Base-by-base conservation (phyloP, 495 filamentous ascomycete species). In the Cairneyella variabilis region DNA sequence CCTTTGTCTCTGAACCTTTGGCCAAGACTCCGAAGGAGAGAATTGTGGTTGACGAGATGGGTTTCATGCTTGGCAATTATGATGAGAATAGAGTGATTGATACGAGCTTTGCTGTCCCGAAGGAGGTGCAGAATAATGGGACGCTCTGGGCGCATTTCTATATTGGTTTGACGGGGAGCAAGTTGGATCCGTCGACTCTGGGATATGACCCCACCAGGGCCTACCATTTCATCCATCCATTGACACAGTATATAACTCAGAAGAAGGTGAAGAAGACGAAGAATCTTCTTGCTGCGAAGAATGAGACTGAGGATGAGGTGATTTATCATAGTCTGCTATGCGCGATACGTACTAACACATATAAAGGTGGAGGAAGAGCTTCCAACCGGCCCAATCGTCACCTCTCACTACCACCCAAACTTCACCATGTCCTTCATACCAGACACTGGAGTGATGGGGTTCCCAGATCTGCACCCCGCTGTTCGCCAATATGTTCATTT, bases 141-240 rank as follows among this genome's bases (percentile, higher is more conserved):
- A 96, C 93, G 1, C 75, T 97, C 11, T 98, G 88, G 82, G 91
- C 86, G 6, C 93, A 98, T 67, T 92, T 96, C 62, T 96, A 89
- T 60, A 73, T 98, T 54, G 88, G 79, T 9, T 76, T 92, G 39
- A 75, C 84, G 5, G 92, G 91, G 12, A 73, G 78, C 41, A 70
- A 78, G 20, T 66, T 96, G 20, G 95, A 97, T 61, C 93, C 93
- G 2, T 72, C 76, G 3, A 76, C 80, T 21, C 74, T 76, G 16
- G 76, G 73, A 42, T 98, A 88, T 66, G 88, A 93, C 63, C 69
- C 80, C 0, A 74, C 74, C 2, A 83, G 79, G 41, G 90, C 93
- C 3, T 86, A 88, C 54, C 86, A 95, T 65, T 95, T 95, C 64
- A 72, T 83, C 44, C 85, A 88, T 37, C 87, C 92, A 2, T 69